Conservation (phyloP, 23 red algal species). For the Agarophyton chilense region DNA sequence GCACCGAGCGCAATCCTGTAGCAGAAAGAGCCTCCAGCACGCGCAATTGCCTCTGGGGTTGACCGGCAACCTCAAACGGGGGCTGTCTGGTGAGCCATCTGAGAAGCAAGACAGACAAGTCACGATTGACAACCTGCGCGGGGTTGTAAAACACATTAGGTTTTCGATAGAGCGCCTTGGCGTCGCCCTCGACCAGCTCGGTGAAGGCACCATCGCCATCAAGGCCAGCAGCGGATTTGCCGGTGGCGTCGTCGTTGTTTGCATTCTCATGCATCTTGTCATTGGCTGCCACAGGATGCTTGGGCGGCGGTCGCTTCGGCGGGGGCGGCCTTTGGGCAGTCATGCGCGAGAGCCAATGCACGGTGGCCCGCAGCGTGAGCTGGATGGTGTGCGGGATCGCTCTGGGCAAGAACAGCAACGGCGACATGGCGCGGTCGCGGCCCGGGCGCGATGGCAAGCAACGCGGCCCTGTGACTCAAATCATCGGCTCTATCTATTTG, state of each 20-base stretch:
- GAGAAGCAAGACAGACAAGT: conserved; percentile 90
- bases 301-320: not conserved
- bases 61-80: not conserved
- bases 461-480: no score
- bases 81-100: conserved; percentile 42
- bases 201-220: not conserved
- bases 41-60: conserved; percentile 36
- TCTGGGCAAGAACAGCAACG: conserved; percentile 10
- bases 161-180: conserved; percentile 61
- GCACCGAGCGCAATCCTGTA: conserved; percentile 88
- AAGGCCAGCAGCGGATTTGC: not conserved
- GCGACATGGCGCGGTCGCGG: not conserved
- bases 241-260: not conserved
- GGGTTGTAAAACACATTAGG: conserved; percentile 97
- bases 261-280: no score
- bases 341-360: conserved; percentile 16
- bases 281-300: no score
- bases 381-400: conserved; percentile 3
- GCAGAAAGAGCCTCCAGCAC: conserved; percentile 80
- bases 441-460: no score
- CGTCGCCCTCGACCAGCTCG: conserved; percentile 88
- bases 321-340: not conserved
- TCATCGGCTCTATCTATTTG: no score
- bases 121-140: conserved; percentile 97
- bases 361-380: conserved; percentile 16